Conservation (phyloP, 148 eudicot genomes). For the Camellia japonica region DNA sequence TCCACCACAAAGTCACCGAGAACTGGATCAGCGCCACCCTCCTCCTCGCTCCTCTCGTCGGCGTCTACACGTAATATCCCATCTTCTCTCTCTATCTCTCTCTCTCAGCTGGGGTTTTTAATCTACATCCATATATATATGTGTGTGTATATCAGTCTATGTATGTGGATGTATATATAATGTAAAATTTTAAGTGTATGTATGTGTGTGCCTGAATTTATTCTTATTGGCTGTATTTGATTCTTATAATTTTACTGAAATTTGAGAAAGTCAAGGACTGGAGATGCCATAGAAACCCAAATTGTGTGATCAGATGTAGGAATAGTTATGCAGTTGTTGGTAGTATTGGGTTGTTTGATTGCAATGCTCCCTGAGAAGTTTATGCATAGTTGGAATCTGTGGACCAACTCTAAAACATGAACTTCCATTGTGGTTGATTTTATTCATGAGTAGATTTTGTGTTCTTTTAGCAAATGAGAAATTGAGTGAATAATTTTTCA, state of each 20-base stretch:
- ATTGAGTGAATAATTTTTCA: no score
- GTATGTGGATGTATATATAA: no score
- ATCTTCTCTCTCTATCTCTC: not conserved
- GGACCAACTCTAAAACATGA: no score
- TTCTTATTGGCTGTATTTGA: not conserved
- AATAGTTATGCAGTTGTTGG: not conserved
- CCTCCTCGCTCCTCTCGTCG: constrained; percentile 65
- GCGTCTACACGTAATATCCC: constrained; percentile 42
- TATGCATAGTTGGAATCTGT: no score
- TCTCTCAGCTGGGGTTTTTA: not conserved
- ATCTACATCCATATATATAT: not conserved
- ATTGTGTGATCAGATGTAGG: not conserved
- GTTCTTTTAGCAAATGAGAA: no score
- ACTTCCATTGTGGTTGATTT: no score
- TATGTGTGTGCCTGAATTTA: not conserved
- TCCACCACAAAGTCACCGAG: constrained; percentile 75
- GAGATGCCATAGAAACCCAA: no score
- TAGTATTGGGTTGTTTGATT: not conserved
- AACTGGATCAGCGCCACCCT: constrained; percentile 79
- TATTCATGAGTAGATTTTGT: no score
- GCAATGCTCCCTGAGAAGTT: no score
- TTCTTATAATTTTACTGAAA: not conserved
- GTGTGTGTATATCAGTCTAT: no score
- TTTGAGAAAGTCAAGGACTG: no score
- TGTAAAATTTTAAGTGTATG: not conserved